Evolutionary conservation across 352 stramenopile species (phyloP).

Genomic region (Phytopythium aichiense): DNA sequence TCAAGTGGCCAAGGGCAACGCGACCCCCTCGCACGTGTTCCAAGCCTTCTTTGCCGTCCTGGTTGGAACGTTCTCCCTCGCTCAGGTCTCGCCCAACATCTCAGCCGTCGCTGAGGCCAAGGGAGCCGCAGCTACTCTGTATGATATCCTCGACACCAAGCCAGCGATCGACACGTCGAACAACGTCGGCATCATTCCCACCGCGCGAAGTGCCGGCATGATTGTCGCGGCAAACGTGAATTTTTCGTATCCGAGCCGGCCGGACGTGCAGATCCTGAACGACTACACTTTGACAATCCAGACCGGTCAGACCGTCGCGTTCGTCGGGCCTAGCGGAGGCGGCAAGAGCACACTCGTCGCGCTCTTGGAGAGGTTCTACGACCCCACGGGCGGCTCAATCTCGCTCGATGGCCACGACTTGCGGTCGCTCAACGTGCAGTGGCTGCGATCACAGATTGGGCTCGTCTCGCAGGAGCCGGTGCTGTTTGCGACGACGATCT

Average conservation of each 20-base stretch:
- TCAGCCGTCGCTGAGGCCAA: slow-evolving; percentile 39
- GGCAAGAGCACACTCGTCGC: slow-evolving; percentile 30
- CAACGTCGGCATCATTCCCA: slow-evolving; percentile 2
- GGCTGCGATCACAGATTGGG: slow-evolving; percentile 39
- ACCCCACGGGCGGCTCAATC: slow-evolving; percentile 56
- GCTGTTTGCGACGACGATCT: slow-evolving; percentile 75
- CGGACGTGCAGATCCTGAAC: slow-evolving; percentile 13
- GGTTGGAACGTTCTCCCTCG: slow-evolving; percentile 35
- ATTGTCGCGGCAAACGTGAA: slow-evolving; percentile 11
- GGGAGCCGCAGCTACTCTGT: slow-evolving; percentile 38
- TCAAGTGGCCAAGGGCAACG: slow-evolving; percentile 22
- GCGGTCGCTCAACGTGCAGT: slow-evolving; percentile 60
- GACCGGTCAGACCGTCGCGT: slow-evolving; percentile 11
- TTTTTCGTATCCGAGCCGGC: slow-evolving; percentile 17
- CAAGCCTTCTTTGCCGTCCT: slow-evolving; percentile 53
- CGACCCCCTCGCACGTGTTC: slow-evolving; percentile 36
- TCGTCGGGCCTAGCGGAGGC: slow-evolving; percentile 15
- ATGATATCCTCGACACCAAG: slow-evolving; percentile 46
- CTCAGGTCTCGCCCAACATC: slow-evolving; percentile 52
- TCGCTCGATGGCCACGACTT: slow-evolving; percentile 67
- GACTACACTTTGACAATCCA: slow-evolving; percentile 17
- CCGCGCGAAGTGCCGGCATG: not conserved
- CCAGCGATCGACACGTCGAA: slow-evolving; percentile 43
- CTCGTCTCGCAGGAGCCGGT: slow-evolving; percentile 73
- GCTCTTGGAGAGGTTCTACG: slow-evolving; percentile 85